A percentile compares a stretch with the other conserved stretches of the same genome.
Conservation (phyloP, 495 filamentous ascomycete species). For the Talaromyces borbonicus region DNA sequence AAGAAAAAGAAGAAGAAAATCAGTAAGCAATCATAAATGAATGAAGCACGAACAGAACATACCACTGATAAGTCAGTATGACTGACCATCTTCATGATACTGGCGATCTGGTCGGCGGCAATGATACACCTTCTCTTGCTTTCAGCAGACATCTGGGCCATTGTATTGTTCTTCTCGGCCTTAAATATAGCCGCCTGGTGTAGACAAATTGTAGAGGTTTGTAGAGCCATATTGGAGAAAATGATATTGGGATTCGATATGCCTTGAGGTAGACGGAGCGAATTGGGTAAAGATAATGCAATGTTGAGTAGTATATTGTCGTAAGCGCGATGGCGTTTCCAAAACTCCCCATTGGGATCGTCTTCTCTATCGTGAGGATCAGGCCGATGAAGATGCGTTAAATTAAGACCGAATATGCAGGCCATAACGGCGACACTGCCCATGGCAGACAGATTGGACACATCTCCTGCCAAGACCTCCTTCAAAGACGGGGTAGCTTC, state of each 20-base stretch:
- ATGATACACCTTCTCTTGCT: constrained; percentile 91
- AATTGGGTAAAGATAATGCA: constrained; percentile 69
- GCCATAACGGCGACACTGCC: constrained; percentile 77
- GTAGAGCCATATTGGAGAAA: constrained; percentile 93
- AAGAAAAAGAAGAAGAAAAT: constrained; percentile 45
- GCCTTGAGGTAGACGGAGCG: constrained; percentile 71
- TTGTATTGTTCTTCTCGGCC: constrained; percentile 78
- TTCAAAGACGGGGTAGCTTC: constrained; percentile 57
- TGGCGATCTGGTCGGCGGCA: constrained; percentile 89
- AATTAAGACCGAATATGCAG: constrained; percentile 85
- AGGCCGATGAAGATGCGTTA: constrained; percentile 87
- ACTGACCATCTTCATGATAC: constrained; percentile 90
- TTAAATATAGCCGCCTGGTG: constrained; percentile 98
- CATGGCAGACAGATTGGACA: constrained; percentile 63
- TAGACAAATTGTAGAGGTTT: constrained; percentile 92
- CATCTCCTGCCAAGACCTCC: constrained; percentile 66
- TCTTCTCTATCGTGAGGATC: constrained; percentile 71
- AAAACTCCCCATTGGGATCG: constrained; percentile 90
- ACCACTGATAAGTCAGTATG: constrained; percentile 80
- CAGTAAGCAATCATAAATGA: constrained; percentile 10
- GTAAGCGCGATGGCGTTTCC: constrained; percentile 83
- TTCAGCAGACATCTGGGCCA: constrained; percentile 67
- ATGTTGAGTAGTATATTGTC: constrained; percentile 87
- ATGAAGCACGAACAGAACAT: constrained; percentile 31
- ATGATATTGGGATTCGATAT: constrained; percentile 77